Base-by-base conservation (phyloP, 345 rosid genomes). In the Salix koriyanagi region DNA sequence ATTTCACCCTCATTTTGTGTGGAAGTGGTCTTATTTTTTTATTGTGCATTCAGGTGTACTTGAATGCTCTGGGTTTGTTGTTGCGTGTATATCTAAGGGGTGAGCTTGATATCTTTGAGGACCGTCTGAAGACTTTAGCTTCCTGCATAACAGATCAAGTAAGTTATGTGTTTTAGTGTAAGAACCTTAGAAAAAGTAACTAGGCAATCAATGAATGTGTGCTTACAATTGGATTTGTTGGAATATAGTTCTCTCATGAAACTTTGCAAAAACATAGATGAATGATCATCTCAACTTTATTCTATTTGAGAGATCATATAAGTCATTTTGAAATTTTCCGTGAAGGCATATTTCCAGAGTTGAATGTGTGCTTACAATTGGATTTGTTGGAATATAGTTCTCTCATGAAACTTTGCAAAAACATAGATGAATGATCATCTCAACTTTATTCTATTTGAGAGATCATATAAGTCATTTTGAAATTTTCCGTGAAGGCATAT, bases 31-130 rank as follows among this genome's bases (percentile, higher is more conserved):
- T 48, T 70, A 42, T 54, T n/a, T 73, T 32, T 34, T 19, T 75
- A 75, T 70, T 77, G 71, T 70, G 32, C 37, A 50, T 85, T 76
- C 79, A 91, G 97, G 97, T 95, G 42, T 91, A 88, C 87, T 73
- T 95, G 73, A 91, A 93, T 84, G 93, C 93, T 62, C 75, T 93
- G 39, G 98, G 93, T 15, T 83, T 95, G 84, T 81, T 88, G 74
- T 74, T 95, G 85, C 91, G 94, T 69, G 76, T 89, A 75, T 75
- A 82, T 79, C 86, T 91, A 56, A 85, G 93, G 54, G 97, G 83
- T 75, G 82, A 84, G 67, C 84, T 85, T 30, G 85, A 83, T 48
- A 68, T 76, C 71, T 87, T 85, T 82, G 85, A 73, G 72, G 90
- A 90, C 74, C 90, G 86, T 50, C 85, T 90, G 54, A 89, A 86